A percentile compares a stretch with the other conserved stretches of the same genome.
Evolutionary conservation across 2,329 filamentous ascomycete genomes (phyloP).

Genomic region (Tothia fuscella): DNA sequence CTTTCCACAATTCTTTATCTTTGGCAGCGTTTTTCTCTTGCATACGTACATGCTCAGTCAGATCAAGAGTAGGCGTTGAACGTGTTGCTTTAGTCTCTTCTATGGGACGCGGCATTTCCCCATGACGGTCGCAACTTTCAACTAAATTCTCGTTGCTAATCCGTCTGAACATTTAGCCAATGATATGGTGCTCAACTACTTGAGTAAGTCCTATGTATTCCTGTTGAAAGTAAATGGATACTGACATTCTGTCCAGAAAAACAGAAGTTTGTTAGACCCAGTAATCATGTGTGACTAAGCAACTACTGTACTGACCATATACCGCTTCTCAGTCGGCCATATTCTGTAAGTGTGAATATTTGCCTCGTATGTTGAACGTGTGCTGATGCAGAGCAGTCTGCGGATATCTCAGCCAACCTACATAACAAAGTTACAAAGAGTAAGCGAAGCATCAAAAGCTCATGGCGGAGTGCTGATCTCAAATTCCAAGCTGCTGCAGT

Average conservation of each 20-base stretch:
- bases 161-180: no score
- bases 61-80: no score
- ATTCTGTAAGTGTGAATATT: conserved; percentile 31
- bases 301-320: conserved; percentile 2
- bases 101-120: no score
- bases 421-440: conserved; percentile 49
- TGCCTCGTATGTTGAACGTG: neutral
- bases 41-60: no score
- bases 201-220: conserved; percentile 15
- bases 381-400: conserved; percentile 25
- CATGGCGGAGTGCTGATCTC: no score
- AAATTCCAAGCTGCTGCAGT: conserved; percentile 37
- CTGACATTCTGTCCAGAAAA: conserved; percentile 23
- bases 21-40: no score
- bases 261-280: conserved; percentile 35
- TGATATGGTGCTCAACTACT: conserved; percentile 37
- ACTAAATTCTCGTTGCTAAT: no score
- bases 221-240: neutral
- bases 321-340: conserved; percentile 33
- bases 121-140: no score
- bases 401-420: conserved; percentile 48
- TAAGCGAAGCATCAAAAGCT: no score
- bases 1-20: no score
- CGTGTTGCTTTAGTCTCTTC: no score
- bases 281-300: no score